Base-by-base conservation (phyloP, 192 early-diverging fungal species). In the Diversispora epigaea region DNA sequence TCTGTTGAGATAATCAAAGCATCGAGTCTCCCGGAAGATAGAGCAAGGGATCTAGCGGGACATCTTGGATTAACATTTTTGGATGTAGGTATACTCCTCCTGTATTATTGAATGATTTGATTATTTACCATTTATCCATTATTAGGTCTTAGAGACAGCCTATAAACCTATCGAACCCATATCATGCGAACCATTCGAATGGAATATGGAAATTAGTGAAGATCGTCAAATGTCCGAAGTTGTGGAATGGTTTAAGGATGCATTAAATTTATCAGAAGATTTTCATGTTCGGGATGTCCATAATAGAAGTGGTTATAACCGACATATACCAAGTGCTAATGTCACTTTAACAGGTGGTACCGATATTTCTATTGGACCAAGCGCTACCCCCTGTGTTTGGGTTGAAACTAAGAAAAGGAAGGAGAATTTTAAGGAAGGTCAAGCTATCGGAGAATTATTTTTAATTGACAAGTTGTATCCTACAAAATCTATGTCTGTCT, bases 361-460 rank as follows among this genome's bases (percentile, higher is more conserved):
- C 9, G 25, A 71, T 39, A 71, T 71, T 45, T 71, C 68, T 12
- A 41, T 71, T 54, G 68, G 68, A 32, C 68, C 68, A 57, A 71
- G 50, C 55, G 25, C 10, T 4, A 70, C 68, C 1, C 11, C n/a
- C 19, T 70, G 68, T 46, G 22, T 70, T 17, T 70, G 50, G 49
- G 6, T 70, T 55, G 50, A 70, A 70, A 21, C 19, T 10, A 55
- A 70, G 49, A 70, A 32, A 32, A 32, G 2, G 25, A 2, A 32
- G 25, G 25, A 68, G 44, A 46, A 50, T n/a, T 68, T 46, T 15
- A 70, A 52, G 8, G 50, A 55, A 55, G 47, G 49, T 54, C 68
- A 70, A 52, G 68, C 50, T 11, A 25, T 55, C 14, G 68, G 68
- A 40, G 68, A 70, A 45, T 70, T 70, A 70, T 70, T 70, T 25